Percentiles rank a stretch among this genome's conserved stretches.
phyloP scores from a whole-genome alignment of 2,329 filamentous ascomycete genomes.

The Trichoderma pleuroti region DNA sequence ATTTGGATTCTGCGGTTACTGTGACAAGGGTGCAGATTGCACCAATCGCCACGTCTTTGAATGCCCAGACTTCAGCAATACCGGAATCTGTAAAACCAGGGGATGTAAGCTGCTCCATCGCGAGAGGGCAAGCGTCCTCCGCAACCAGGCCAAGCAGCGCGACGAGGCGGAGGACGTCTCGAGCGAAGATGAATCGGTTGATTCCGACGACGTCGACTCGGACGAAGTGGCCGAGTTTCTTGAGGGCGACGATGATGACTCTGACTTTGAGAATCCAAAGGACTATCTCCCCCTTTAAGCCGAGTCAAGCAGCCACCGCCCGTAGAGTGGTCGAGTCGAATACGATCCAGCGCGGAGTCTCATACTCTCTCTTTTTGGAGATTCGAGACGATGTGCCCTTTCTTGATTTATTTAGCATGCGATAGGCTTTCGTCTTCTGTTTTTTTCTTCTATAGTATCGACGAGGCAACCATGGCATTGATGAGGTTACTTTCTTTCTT shows the following conservation, averaged over 20 bases:
- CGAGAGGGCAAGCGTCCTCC: slow-evolving; percentile 76
- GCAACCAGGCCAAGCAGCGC: slow-evolving; percentile 59
- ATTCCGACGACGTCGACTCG: slow-evolving; percentile 76
- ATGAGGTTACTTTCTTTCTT: background rate
- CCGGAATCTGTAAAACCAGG: slow-evolving; percentile 73
- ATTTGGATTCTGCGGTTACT: slow-evolving; percentile 87
- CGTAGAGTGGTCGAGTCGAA: background rate
- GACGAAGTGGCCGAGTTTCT: slow-evolving; percentile 68
- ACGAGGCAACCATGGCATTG: background rate
- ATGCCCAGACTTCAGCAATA: slow-evolving; percentile 94
- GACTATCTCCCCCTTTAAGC: slow-evolving; percentile 52
- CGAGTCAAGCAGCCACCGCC: background rate
- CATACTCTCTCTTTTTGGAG: background rate
- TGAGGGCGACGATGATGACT: slow-evolving; percentile 50
- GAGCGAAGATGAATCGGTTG: slow-evolving; percentile 70
- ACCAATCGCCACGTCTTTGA: slow-evolving; percentile 83
- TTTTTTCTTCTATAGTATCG: background rate
- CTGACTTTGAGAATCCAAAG: slow-evolving; percentile 55
- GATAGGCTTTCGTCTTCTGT: background rate
- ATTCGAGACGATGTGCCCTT: background rate
- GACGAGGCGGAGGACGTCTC: slow-evolving; percentile 66
- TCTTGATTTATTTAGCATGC: background rate
- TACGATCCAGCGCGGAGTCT: background rate
- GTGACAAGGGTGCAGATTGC: slow-evolving; percentile 75
- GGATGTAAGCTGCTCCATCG: slow-evolving; percentile 84